Evolutionary conservation across 148 eudicot species (phyloP).

Genomic region (Nyssa sinensis): DNA sequence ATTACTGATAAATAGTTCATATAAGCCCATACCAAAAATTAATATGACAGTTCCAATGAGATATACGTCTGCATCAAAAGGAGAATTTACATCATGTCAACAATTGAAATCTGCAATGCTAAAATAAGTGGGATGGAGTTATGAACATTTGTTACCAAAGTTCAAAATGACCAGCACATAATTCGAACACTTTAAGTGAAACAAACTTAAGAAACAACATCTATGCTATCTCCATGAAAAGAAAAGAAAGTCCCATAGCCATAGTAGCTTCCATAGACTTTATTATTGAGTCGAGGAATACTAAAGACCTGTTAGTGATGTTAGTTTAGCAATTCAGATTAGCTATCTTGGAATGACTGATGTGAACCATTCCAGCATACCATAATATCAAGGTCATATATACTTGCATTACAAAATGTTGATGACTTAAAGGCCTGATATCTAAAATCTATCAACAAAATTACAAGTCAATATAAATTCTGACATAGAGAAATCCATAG

Average conservation of each 20-base stretch:
- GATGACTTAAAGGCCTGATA: too few species aligned
- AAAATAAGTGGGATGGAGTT: background rate
- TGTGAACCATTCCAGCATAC: background rate
- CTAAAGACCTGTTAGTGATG: background rate
- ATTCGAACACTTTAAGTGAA: background rate
- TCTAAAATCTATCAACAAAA: too few species aligned
- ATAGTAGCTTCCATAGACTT: background rate
- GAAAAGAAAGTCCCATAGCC: background rate
- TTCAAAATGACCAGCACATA: background rate
- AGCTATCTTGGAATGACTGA: background rate
- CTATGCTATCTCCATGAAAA: background rate
- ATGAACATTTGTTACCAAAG: background rate
- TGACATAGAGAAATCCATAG: background rate
- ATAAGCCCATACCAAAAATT: slow-evolving; percentile 94
- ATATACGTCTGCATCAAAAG: slow-evolving; percentile 74
- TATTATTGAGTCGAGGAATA: background rate
- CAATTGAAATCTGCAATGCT: background rate
- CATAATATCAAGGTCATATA: background rate
- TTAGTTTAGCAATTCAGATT: background rate
- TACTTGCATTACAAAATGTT: background rate
- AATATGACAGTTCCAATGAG: slow-evolving; percentile 98
- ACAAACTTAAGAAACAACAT: background rate
- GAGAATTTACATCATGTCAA: slow-evolving; percentile 9
- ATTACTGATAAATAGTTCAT: slow-evolving; percentile 83
- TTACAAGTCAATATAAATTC: background rate